These are phyloP conservation scores for Kodamaea leandrae DNA, from an alignment of 805 yeast genomes.

Conservation along the genomic window DNA sequence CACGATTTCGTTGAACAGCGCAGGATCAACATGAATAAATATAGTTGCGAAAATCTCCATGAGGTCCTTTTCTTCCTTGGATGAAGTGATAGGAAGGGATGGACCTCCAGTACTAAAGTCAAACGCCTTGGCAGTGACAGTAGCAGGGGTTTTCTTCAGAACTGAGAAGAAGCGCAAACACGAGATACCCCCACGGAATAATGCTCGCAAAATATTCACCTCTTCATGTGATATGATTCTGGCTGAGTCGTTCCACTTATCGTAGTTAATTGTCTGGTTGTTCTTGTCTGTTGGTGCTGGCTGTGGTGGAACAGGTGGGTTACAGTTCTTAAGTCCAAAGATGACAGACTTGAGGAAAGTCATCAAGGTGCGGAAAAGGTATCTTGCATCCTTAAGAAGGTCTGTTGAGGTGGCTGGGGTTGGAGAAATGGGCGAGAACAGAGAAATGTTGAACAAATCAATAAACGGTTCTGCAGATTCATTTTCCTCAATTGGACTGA, in stretches of 20 bases:
- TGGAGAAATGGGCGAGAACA: conserved; percentile 56
- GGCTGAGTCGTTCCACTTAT: conserved; percentile 81
- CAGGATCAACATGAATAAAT: conserved; percentile 90
- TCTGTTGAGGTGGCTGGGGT: conserved; percentile 53
- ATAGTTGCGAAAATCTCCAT: conserved; percentile 95
- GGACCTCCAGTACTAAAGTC: conserved; percentile 74
- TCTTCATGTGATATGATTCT: conserved; percentile 84
- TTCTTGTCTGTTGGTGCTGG: conserved; percentile 37
- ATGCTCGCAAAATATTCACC: conserved; percentile 65
- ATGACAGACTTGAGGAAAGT: conserved; percentile 87
- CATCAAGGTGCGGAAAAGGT: conserved; percentile 82
- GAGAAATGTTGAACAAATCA: conserved; percentile 36
- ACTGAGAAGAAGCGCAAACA: conserved; percentile 76
- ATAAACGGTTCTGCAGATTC: conserved; percentile 14
- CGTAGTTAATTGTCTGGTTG: conserved; percentile 39
- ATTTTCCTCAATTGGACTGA: conserved; percentile 13
- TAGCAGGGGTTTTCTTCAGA: conserved; percentile 45
- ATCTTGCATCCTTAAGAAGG: conserved; percentile 83
- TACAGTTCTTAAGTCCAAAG: conserved; percentile 84
- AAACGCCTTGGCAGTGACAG: conserved; percentile 33
- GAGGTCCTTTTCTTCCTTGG: conserved; percentile 90
- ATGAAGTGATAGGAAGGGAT: conserved; percentile 77
- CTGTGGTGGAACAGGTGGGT: conserved; percentile 63
- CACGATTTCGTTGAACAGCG: conserved; percentile 91
- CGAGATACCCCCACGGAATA: conserved; percentile 80